phyloP scores from a whole-genome alignment of 331 rosid genomes.

The Saraca asoca region DNA sequence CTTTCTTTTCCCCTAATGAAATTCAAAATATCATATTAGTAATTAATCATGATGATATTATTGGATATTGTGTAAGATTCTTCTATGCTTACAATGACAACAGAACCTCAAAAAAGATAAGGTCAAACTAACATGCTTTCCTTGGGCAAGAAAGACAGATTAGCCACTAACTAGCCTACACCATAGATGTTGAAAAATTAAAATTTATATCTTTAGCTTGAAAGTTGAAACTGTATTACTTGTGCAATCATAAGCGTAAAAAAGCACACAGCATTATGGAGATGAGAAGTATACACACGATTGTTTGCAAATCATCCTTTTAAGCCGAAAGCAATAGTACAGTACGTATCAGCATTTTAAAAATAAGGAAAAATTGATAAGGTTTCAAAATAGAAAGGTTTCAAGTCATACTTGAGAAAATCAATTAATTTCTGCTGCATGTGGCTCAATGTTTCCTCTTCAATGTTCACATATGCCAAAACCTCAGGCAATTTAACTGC shows the following conservation, averaged over 20 bases:
- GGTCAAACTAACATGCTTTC: background rate
- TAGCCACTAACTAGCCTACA: background rate
- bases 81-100: too few relatives aligned
- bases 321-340: slow-evolving; percentile 7
- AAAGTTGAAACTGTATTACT: background rate
- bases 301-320: slow-evolving; percentile 6
- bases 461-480: slow-evolving; percentile 79
- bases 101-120: background rate
- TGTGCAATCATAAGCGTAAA: slow-evolving; percentile 13
- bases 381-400: slow-evolving; percentile 26
- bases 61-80: too few relatives aligned
- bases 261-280: background rate
- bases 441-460: slow-evolving; percentile 76
- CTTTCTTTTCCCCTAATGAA: too few relatives aligned
- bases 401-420: slow-evolving; percentile 63
- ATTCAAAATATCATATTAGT: too few relatives aligned
- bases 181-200: background rate
- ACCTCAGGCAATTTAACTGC: slow-evolving; percentile 97
- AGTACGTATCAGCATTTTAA: background rate
- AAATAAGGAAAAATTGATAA: background rate
- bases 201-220: background rate
- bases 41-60: too few relatives aligned
- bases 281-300: background rate
- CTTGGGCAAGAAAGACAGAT: background rate
- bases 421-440: slow-evolving; percentile 76